Conservation (phyloP, 371 early-diverging fungal genomes). For the Mucor racemosus region DNA sequence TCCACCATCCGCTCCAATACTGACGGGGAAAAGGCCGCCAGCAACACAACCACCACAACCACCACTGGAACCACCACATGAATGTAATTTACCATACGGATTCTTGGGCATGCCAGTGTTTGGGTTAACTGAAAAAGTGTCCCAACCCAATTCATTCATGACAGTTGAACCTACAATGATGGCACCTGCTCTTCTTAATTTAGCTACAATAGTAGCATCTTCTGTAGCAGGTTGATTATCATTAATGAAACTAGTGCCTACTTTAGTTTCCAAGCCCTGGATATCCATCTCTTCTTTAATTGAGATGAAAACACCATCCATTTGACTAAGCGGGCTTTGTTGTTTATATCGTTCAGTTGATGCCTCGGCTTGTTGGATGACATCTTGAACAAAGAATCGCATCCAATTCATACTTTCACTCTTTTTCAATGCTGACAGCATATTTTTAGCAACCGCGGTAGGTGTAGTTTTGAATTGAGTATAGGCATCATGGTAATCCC, state of each 20-base stretch:
- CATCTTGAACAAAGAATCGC: constrained; percentile 46
- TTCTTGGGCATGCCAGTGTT: constrained; percentile 68
- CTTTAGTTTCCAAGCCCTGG: constrained; percentile 55
- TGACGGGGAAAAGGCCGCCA: constrained; percentile 67
- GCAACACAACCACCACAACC: constrained; percentile 69
- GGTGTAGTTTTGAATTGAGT: constrained; percentile 32
- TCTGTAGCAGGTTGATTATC: constrained; percentile 46
- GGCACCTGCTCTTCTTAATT: constrained; percentile 60
- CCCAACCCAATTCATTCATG: constrained; percentile 72
- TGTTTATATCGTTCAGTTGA: constrained; percentile 59
- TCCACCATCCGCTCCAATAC: constrained; percentile 79
- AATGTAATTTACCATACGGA: constrained; percentile 60
- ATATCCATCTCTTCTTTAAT: constrained; percentile 47
- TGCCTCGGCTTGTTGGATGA: constrained; percentile 62
- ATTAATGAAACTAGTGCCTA: constrained; percentile 65
- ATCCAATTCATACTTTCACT: constrained; percentile 36
- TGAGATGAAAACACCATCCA: constrained; percentile 63
- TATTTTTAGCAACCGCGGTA: constrained; percentile 30
- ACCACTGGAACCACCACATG: constrained; percentile 77
- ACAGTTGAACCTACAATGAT: constrained; percentile 64
- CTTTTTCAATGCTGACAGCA: constrained; percentile 24
- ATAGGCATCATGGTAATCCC: constrained; percentile 46
- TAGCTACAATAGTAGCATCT: constrained; percentile 56
- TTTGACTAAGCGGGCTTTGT: constrained; percentile 55
- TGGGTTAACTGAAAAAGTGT: constrained; percentile 60